Evolutionary conservation across 1,284 basidiomycete genomes (phyloP).

Genomic region (Apiotrichum veenhuisii): DNA sequence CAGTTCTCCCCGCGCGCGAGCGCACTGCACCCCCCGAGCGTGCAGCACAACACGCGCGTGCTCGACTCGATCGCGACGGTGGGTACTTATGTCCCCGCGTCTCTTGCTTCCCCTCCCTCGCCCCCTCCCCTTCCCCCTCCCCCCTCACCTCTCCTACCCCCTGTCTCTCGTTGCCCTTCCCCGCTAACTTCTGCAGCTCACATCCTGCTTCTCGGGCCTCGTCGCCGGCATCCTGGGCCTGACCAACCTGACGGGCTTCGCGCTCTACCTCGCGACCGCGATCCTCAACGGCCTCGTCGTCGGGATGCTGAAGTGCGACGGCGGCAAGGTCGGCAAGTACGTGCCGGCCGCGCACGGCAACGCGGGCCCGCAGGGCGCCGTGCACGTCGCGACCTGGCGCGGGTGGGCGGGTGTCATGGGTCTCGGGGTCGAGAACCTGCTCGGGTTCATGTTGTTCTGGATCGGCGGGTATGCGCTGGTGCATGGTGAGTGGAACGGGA

Average conservation of each 20-base stretch:
- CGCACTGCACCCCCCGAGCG: slow-evolving; percentile 63
- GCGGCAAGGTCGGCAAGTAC: slow-evolving; percentile 49
- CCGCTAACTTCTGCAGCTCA: slow-evolving; percentile 49
- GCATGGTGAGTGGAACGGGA: slow-evolving; percentile 19
- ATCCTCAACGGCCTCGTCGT: slow-evolving; percentile 63
- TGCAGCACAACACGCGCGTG: slow-evolving; percentile 62
- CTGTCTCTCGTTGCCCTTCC: not conserved
- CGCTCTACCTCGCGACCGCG: slow-evolving; percentile 66
- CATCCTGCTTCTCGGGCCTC: slow-evolving; percentile 76
- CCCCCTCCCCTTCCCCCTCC: too few species aligned
- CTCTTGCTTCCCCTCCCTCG: too few species aligned
- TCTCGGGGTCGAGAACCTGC: slow-evolving; percentile 77
- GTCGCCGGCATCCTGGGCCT: slow-evolving; percentile 80
- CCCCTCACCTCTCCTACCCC: too few species aligned
- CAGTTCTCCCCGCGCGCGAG: slow-evolving; percentile 38
- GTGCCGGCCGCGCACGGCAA: slow-evolving; percentile 32
- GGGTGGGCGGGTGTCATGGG: slow-evolving; percentile 61
- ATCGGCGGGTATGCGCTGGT: slow-evolving; percentile 68
- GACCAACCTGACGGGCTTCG: slow-evolving; percentile 74
- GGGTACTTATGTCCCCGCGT: slow-evolving; percentile 10
- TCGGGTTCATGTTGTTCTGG: slow-evolving; percentile 83
- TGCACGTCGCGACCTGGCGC: slow-evolving; percentile 27
- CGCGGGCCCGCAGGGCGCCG: slow-evolving; percentile 45
- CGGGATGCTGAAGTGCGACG: slow-evolving; percentile 62
- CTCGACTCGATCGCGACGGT: slow-evolving; percentile 51